Conservation (phyloP, 352 stramenopile species). For the Phytopythium montanum region DNA sequence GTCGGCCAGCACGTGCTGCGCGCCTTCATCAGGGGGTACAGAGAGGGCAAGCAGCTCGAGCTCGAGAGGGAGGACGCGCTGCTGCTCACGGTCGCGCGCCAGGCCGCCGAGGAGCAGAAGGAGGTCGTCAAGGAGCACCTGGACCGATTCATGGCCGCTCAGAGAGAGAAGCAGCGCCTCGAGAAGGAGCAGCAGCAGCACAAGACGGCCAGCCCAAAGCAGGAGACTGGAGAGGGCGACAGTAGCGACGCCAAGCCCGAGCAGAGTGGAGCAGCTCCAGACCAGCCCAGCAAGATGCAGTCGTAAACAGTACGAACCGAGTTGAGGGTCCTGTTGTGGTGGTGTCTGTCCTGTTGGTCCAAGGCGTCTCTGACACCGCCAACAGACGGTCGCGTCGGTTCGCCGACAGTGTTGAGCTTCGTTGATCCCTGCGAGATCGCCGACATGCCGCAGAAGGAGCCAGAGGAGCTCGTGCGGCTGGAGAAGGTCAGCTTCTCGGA, state of each 20-base stretch:
- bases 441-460: constrained; percentile 15
- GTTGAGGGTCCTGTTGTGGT: too few species aligned
- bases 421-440: too few species aligned
- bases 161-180: constrained; percentile 51
- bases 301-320: background rate
- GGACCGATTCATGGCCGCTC: constrained; percentile 54
- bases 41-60: constrained; percentile 73
- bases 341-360: too few species aligned
- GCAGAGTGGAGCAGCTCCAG: background rate
- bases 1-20: constrained; percentile 77
- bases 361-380: too few species aligned
- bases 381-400: background rate
- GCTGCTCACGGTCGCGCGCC: constrained; percentile 70
- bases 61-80: constrained; percentile 67
- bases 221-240: constrained; percentile 1
- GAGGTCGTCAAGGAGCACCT: constrained; percentile 65
- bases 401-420: too few species aligned
- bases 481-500: constrained; percentile 84
- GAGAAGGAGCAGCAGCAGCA: constrained; percentile 21
- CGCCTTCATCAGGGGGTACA: constrained; percentile 83
- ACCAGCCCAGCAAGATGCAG: background rate
- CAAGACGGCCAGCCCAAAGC: constrained; percentile 6
- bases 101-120: constrained; percentile 74
- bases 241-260: background rate
- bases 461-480: constrained; percentile 80